A percentile compares a stretch with the other conserved stretches of the same genome.
Evolutionary conservation across 192 early-diverging fungal genomes (phyloP).

Genomic region (Dimargaris cristalligena): DNA sequence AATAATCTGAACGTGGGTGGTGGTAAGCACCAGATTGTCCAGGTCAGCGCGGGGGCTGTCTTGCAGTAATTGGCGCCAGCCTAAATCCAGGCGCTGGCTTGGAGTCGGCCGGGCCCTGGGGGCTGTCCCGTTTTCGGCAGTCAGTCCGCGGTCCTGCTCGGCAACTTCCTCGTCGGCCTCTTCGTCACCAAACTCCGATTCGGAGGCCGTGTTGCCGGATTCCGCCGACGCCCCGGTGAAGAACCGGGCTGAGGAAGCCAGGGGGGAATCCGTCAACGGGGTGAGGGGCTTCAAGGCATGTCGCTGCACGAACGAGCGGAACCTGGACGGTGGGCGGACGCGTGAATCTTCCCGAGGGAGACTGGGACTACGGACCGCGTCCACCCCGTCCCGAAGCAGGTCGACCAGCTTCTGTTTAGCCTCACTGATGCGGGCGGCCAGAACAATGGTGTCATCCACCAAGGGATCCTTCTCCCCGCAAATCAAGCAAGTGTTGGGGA

Average conservation of each 20-base stretch:
- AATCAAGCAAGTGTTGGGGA: slow-evolving; percentile 80
- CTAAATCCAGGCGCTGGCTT: background rate
- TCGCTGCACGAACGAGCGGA: background rate
- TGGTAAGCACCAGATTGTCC: background rate
- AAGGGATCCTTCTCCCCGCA: slow-evolving; percentile 94
- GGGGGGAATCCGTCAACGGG: too few species aligned
- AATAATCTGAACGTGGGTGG: slow-evolving; percentile 6
- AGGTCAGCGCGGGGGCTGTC: background rate
- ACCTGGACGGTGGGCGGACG: background rate
- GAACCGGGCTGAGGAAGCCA: too few species aligned
- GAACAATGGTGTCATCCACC: slow-evolving; percentile 89
- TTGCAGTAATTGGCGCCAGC: background rate
- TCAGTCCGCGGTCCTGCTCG: background rate
- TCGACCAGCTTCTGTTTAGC: slow-evolving; percentile 41
- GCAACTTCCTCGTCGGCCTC: background rate
- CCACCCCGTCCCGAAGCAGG: background rate
- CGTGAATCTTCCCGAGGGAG: background rate
- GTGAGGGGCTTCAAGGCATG: background rate
- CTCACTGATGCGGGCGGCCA: slow-evolving; percentile 68
- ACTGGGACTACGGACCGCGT: too few species aligned
- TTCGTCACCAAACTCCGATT: too few species aligned
- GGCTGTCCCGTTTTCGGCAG: background rate
- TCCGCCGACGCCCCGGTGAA: too few species aligned
- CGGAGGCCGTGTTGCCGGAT: too few species aligned
- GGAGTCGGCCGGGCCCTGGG: background rate